Evolutionary conservation across 1,139 yeast species (phyloP).

Genomic region (Yamadazyma sp.): DNA sequence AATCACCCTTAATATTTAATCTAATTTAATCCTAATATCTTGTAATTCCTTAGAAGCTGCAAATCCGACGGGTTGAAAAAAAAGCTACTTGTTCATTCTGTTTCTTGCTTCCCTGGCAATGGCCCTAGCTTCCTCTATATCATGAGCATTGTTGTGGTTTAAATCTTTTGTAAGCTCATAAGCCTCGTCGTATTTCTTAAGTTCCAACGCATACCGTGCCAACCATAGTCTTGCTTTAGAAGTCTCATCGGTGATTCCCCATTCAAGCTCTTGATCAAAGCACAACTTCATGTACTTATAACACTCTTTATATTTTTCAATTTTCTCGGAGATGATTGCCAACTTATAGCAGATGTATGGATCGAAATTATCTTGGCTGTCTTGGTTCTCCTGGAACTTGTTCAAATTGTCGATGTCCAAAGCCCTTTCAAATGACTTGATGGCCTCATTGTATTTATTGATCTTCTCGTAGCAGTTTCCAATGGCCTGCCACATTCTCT

Average conservation of each 20-base stretch:
- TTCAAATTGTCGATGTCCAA: conserved; percentile 43
- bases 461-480: conserved; percentile 88
- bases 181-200: conserved; percentile 64
- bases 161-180: conserved; percentile 73
- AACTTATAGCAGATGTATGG: conserved; percentile 63
- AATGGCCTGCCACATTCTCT: conserved; percentile 95
- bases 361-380: conserved; percentile 25
- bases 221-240: conserved; percentile 86
- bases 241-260: conserved; percentile 75
- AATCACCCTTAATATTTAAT: not conserved
- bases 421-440: conserved; percentile 59
- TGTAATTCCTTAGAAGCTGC: not conserved
- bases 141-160: conserved; percentile 77
- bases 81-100: conserved; percentile 32
- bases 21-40: conserved; percentile 1
- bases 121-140: conserved; percentile 84
- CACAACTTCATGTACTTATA: conserved; percentile 70
- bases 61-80: too few species aligned
- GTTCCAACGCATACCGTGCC: conserved; percentile 65
- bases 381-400: conserved; percentile 10
- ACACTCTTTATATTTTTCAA: conserved; percentile 54
- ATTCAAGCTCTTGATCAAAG: conserved; percentile 62
- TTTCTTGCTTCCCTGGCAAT: conserved; percentile 73
- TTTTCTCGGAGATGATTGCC: conserved; percentile 65
- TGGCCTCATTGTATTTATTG: conserved; percentile 64